Conservation (phyloP, 1,139 yeast genomes). For the Cylindricascospora bacillispora region DNA sequence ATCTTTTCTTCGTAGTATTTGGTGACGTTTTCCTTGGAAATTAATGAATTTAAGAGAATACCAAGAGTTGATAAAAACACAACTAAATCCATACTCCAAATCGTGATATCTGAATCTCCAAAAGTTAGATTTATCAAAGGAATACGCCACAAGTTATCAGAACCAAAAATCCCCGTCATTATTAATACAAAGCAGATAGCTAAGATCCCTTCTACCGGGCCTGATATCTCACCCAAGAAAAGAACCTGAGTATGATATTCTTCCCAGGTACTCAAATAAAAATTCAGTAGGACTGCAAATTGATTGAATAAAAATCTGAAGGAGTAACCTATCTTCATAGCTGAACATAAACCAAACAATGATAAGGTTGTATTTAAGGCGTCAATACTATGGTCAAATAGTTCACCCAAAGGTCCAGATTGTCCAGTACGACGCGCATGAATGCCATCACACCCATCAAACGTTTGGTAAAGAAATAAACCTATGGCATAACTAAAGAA, state of each 20-base stretch:
- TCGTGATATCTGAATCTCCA: constrained; percentile 5
- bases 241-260: constrained; percentile 83
- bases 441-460: constrained; percentile 92
- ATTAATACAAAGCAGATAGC: constrained; percentile 44
- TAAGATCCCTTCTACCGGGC: constrained; percentile 90
- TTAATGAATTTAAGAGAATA: constrained; percentile 53
- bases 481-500: constrained; percentile 72
- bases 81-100: constrained; percentile 15
- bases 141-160: constrained; percentile 46
- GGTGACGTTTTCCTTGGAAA: constrained; percentile 61
- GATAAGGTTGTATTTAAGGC: constrained; percentile 82
- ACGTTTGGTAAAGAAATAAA: constrained; percentile 81
- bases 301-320: constrained; percentile 52
- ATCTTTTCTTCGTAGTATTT: constrained; percentile 33
- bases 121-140: constrained; percentile 13
- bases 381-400: constrained; percentile 88
- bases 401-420: constrained; percentile 86
- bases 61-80: constrained; percentile 23
- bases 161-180: constrained; percentile 57
- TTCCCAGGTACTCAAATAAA: constrained; percentile 89
- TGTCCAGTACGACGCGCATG: constrained; percentile 92
- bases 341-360: constrained; percentile 56
- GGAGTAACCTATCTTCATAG: constrained; percentile 57
- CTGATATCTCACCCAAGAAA: constrained; percentile 67
- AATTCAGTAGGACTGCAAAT: constrained; percentile 67